Percentiles rank a stretch among this genome's conserved stretches.
Conservation (phyloP, 192 early-diverging fungal species). For the Podila epicladia region DNA sequence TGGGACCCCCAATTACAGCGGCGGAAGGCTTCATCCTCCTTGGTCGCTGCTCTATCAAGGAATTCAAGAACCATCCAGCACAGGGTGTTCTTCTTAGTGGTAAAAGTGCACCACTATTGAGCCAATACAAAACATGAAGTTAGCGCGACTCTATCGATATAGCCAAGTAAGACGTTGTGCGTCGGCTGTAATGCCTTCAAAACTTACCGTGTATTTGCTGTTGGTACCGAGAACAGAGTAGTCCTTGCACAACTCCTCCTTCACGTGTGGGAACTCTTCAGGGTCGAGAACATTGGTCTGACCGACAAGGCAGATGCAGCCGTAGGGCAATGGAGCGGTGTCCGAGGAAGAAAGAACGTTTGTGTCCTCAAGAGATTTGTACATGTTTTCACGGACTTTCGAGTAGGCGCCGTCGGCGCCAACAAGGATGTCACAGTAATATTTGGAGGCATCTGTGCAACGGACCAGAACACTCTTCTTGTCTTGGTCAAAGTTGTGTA, state of each 20-base stretch:
- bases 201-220: constrained; percentile 9
- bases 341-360: neutral
- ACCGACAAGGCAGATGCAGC: constrained; percentile 11
- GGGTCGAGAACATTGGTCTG: constrained; percentile 11
- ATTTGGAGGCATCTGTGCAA: neutral
- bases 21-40: neutral
- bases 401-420: constrained; percentile 10
- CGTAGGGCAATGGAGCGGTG: neutral
- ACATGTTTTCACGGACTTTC: constrained; percentile 4
- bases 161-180: too few relatives aligned
- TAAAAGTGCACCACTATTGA: neutral
- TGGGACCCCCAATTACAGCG: constrained; percentile 10
- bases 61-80: neutral
- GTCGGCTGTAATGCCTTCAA: too few relatives aligned
- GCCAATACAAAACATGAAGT: neutral
- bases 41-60: neutral
- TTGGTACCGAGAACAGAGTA: constrained; percentile 1
- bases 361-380: neutral
- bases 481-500: neutral
- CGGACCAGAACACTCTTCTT: neutral
- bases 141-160: too few relatives aligned
- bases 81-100: neutral
- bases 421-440: constrained; percentile 10
- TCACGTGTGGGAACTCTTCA: neutral
- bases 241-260: neutral